Evolutionary conservation across 1,284 basidiomycete genomes (phyloP), one percentile per base, ranked within the genome.

Genomic region (Tremellales sp.): DNA sequence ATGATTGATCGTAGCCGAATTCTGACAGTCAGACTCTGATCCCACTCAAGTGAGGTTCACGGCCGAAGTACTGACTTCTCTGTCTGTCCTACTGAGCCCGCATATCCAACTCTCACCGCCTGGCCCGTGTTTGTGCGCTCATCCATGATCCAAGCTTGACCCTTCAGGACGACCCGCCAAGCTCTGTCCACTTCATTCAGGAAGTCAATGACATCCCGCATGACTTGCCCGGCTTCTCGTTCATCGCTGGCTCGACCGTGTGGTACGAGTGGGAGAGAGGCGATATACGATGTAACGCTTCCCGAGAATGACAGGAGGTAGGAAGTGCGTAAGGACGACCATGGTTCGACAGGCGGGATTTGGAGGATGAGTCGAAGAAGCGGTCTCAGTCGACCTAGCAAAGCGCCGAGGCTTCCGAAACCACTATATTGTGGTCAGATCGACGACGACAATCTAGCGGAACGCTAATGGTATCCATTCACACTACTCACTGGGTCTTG

Each of bases 1-100:
- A 65, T 52, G 13, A 68, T 61, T 15, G 57, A 61, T 29, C 54
- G 44, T 17, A 68, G 36, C n/a, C 67, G 53, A 15, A 61, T 65
- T 19, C 62, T 56, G 13, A 44, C 3, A 5, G 23, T 23, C 12
- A 22, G 23, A 6, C 41, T 1, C 17, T 37, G n/a, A n/a, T 23
- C 22, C 24, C 13, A 31, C 29, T 31, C 29, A 31, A 31, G n/a
- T n/a, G n/a, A n/a, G n/a, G n/a, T n/a, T n/a, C n/a, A n/a, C n/a
- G n/a, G n/a, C n/a, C n/a, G n/a, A 25, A 19, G 12, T 26, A 48
- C 47, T 21, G 40, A 56, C 57, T 48, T 36, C 33, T 60, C 56
- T 0, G 64, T 67, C 29, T 51, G 49, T 29, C 60, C 64, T 2
- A 63, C 54, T 3, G 36, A 35, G n/a, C 49, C 52, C 3, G 27